A percentile compares a stretch with the other conserved stretches of the same genome.
phyloP scores from a whole-genome alignment of 805 yeast genomes.

The Schizosaccharomyces lindneri region DNA sequence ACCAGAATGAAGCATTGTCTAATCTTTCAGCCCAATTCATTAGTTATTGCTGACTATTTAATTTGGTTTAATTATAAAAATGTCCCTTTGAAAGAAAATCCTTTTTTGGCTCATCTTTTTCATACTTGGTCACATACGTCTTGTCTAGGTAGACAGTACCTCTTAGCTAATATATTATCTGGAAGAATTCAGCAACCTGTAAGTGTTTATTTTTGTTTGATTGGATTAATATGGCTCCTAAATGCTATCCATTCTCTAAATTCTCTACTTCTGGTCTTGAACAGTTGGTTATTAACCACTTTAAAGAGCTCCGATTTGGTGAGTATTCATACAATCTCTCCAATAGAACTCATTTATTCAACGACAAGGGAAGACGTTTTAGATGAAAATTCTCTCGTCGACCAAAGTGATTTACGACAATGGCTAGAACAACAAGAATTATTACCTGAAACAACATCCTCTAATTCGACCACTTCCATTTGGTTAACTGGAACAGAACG shows the following conservation, averaged over 20 bases:
- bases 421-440: background rate
- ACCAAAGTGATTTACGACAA: background rate
- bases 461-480: background rate
- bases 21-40: background rate
- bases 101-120: background rate
- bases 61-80: background rate
- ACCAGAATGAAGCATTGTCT: background rate
- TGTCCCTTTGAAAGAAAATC: background rate
- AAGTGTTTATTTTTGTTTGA: background rate
- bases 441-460: background rate
- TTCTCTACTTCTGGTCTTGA: background rate
- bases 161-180: background rate
- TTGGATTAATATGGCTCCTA: background rate
- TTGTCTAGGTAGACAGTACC: background rate
- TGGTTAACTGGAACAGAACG: background rate
- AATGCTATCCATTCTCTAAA: background rate
- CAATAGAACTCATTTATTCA: background rate
- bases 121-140: background rate
- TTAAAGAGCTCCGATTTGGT: too few relatives aligned
- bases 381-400: background rate
- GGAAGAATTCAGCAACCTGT: background rate
- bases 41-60: background rate
- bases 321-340: background rate
- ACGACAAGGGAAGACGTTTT: background rate
- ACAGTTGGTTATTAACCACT: background rate